phyloP scores from a whole-genome alignment of 1,139 yeast species.

The Geotrichum aggregatum region DNA sequence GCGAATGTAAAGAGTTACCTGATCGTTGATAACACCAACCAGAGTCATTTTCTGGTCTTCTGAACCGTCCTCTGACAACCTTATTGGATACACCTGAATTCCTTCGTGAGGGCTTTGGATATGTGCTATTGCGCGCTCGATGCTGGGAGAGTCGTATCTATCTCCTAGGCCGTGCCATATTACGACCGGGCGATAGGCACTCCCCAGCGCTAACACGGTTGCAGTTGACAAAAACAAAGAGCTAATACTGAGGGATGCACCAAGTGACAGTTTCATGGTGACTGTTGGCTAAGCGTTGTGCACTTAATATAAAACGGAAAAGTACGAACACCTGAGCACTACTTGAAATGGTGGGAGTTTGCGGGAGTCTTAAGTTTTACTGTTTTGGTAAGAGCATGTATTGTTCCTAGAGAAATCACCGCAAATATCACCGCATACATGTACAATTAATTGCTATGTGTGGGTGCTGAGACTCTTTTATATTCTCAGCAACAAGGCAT shows the following conservation, averaged over 20 bases:
- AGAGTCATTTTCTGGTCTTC: conserved; percentile 55
- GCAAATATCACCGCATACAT: no score
- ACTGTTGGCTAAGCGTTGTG: not conserved
- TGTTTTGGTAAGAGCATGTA: no score
- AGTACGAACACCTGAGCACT: not conserved
- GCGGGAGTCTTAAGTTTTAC: no score
- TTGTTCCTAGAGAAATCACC: no score
- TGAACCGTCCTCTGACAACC: conserved; percentile 47
- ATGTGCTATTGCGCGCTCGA: conserved; percentile 46
- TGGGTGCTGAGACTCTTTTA: no score
- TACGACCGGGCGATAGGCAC: conserved; percentile 49
- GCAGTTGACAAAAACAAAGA: not conserved
- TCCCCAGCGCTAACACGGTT: not conserved
- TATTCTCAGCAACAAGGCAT: no score
- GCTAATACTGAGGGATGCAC: not conserved
- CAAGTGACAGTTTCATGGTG: not conserved
- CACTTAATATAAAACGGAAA: no score
- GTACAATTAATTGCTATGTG: no score
- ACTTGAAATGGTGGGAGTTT: no score
- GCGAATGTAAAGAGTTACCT: conserved; percentile 40
- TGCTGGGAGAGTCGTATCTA: conserved; percentile 59
- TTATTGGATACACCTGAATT: conserved; percentile 51
- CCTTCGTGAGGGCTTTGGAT: conserved; percentile 50
- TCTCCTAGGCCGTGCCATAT: conserved; percentile 89
- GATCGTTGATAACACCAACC: conserved; percentile 57